phyloP scores from a whole-genome alignment of 768 basidiomycete genomes.

The Trametes sanguinea region DNA sequence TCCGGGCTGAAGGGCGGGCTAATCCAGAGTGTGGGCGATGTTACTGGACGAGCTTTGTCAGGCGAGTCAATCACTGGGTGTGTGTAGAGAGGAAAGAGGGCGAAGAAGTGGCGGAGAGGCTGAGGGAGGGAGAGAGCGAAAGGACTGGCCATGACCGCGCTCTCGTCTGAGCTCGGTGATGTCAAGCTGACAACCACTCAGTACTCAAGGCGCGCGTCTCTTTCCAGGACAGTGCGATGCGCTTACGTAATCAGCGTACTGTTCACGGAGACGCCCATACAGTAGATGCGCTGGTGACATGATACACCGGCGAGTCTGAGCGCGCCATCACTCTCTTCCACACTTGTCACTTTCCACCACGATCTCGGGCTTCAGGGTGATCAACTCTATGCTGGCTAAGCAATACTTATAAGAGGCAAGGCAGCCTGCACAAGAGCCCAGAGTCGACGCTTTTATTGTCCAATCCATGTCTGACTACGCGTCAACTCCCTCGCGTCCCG shows the following conservation, averaged over 20 bases:
- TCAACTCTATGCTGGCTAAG: not conserved
- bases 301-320: not conserved
- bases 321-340: too few species aligned
- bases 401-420: not conserved
- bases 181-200: not conserved
- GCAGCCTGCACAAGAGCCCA: not conserved
- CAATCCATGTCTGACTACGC: constrained; percentile 42
- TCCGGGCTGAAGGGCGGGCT: constrained; percentile 44
- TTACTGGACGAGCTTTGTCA: constrained; percentile 27
- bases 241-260: not conserved
- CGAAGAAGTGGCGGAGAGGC: constrained; percentile 52
- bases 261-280: constrained; percentile 12
- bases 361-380: not conserved
- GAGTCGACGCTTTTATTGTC: not conserved
- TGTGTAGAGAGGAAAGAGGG: constrained; percentile 60
- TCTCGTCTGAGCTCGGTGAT: not conserved
- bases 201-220: not conserved
- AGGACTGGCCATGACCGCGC: constrained; percentile 13
- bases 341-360: not conserved
- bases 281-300: constrained; percentile 13
- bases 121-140: constrained; percentile 34
- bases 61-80: constrained; percentile 44
- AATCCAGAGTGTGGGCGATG: constrained; percentile 65
- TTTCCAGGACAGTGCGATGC: not conserved
- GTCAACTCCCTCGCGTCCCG: constrained; percentile 60